Base-by-base conservation (phyloP, 768 basidiomycete genomes). In the Strobilomyces dryophilus region DNA sequence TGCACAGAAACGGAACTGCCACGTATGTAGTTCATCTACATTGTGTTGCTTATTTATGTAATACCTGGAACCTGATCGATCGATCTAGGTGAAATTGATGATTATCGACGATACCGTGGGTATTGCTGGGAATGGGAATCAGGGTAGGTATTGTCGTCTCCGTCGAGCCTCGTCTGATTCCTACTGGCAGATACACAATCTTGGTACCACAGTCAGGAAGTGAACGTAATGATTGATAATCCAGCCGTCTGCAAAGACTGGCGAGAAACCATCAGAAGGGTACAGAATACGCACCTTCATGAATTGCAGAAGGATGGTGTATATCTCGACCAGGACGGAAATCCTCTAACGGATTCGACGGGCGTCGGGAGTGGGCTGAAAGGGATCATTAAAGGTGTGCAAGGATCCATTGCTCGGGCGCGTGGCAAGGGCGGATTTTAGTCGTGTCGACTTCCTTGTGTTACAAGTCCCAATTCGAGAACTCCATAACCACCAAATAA, bases 201-300 rank as follows among this genome's bases (percentile, higher is more conserved):
- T 5, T 87, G 85, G 84, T 86, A 76, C 71, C 87, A 89, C 66
- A 82, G 80, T 40, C 81, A 84, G 54, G 87, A 89, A 60, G 74
- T 81, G 58, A 87, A 89, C 63, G 69, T 84, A 52, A 78, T 85
- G 74, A 71, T 84, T 42, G 83, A 85, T 64, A 77, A 74, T 21
- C 66, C 73, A n/a, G 67, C 72, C 36, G 70, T 84, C 47, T 78
- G 80, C 45, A 59, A 66, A 35, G 81, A 80, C 51, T 82, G 83
- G 82, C 76, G 77, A 67, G 76, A 79, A 44, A 76, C 73, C 9
- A 65, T 82, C n/a, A 56, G 71, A 26, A 69, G 74, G 29, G 80
- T 79, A 61, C 79, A 82, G 69, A 84, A 82, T 58, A 84, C 84
- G 12, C 73, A 73, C 56, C 61, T 76, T 14, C 83, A 81, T 53